A percentile compares a stretch with the other conserved stretches of the same genome.
Conservation (phyloP, 345 rosid genomes). For the Lepidium africanum region DNA sequence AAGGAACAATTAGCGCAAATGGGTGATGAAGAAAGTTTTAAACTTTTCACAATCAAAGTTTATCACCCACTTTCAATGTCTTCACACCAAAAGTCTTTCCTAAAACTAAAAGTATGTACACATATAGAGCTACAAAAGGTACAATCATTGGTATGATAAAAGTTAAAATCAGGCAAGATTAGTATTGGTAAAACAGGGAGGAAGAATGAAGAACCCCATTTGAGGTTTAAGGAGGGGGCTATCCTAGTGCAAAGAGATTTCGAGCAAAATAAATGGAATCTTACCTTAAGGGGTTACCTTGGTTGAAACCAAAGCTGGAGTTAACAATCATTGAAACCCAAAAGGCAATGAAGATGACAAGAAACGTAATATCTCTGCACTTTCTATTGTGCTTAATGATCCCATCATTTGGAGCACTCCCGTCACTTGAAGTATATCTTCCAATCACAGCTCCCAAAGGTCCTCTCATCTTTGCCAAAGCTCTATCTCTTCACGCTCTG, state of each 20-base stretch:
- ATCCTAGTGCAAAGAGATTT: not conserved
- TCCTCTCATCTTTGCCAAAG: conserved; percentile 24
- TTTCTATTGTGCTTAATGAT: conserved; percentile 88
- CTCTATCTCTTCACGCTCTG: conserved; percentile 4
- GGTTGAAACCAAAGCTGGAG: conserved; percentile 96
- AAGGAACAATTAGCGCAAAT: not conserved
- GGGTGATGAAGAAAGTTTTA: not conserved
- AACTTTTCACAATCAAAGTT: not conserved
- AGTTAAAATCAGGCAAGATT: not conserved
- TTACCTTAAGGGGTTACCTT: conserved; percentile 83
- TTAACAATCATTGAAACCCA: conserved; percentile 98
- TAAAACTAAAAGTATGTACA: not conserved
- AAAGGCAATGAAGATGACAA: conserved; percentile 71
- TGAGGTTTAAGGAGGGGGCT: conserved; percentile 6
- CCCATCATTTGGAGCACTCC: conserved; percentile 63
- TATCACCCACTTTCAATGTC: not conserved
- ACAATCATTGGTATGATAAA: not conserved
- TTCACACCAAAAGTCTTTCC: conserved; percentile 8
- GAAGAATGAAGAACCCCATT: conserved; percentile 4
- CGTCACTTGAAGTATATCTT: conserved; percentile 93
- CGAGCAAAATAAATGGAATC: not conserved
- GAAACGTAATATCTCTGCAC: conserved; percentile 83
- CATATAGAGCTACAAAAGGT: conserved; percentile 5
- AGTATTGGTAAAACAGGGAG: not conserved
- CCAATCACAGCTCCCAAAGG: conserved; percentile 86